Evolutionary conservation across 1,284 basidiomycete genomes (phyloP).

Genomic region (Ganoderma sinense): DNA sequence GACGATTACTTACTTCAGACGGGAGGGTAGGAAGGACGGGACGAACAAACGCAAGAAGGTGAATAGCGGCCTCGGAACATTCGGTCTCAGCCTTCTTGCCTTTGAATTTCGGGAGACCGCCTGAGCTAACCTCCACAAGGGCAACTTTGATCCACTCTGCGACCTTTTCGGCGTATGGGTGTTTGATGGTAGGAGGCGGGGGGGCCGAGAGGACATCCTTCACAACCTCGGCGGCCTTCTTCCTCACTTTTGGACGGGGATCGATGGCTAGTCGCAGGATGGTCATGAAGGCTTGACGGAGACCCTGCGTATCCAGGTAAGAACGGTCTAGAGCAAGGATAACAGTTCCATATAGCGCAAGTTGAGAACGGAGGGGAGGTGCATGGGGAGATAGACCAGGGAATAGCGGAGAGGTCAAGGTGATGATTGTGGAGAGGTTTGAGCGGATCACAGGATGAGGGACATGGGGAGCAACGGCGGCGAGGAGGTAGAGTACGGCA

Average conservation of each 20-base stretch:
- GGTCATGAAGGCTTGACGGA: constrained; percentile 81
- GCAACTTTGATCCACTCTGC: constrained; percentile 81
- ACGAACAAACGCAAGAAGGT: constrained; percentile 80
- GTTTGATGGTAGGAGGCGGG: constrained; percentile 76
- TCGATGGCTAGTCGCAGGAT: constrained; percentile 88
- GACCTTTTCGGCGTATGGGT: constrained; percentile 87
- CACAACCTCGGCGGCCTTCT: constrained; percentile 88
- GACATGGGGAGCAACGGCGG: constrained; percentile 80
- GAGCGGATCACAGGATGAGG: constrained; percentile 77
- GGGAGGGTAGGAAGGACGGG: constrained; percentile 71
- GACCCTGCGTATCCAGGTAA: constrained; percentile 72
- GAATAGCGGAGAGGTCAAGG: constrained; percentile 83
- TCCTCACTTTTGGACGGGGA: constrained; percentile 93
- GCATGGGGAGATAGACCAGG: constrained; percentile 70
- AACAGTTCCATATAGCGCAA: constrained; percentile 77
- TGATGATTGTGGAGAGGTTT: constrained; percentile 68
- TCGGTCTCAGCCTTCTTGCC: constrained; percentile 68
- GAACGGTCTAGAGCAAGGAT: constrained; percentile 73
- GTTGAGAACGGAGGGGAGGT: constrained; percentile 75
- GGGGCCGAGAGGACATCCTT: constrained; percentile 79
- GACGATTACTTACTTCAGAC: constrained; percentile 58
- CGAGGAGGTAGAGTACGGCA: constrained; percentile 90
- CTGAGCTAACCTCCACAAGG: constrained; percentile 72
- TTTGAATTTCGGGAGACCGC: constrained; percentile 67
- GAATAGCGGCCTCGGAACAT: constrained; percentile 79